Evolutionary conservation across 163 green algal genomes (phyloP), one percentile per base, ranked within the genome.

Genomic region (Chlorella variabilis): DNA sequence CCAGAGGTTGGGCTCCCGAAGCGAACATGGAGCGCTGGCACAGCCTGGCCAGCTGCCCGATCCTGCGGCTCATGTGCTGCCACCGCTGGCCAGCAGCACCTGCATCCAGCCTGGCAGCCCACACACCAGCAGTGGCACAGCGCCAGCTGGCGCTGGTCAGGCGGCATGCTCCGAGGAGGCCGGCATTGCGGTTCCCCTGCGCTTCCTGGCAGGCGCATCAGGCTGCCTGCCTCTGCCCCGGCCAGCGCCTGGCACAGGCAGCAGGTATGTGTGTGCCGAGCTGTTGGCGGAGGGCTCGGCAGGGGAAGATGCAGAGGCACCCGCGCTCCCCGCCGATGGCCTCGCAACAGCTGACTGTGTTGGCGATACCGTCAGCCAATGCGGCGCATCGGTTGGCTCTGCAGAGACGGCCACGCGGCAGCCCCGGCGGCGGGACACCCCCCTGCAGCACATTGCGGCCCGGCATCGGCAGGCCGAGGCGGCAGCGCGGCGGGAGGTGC

Each of bases 381-480:
- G 15, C 23, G 54, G 23, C 23, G 15, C 6, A 9, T 7, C 23
- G 11, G 11, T 39, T 31, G 51, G 45, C 45, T 17, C 34, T 17
- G 13, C 27, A 23, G n/a, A 9, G 13, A 25, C 34, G 34, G 7
- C 17, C 13, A 71, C 34, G 34, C 13, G 3, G 63, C 3, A 23
- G 23, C n/a, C 6, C 17, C 39, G 27, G 11, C 20, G 65, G 33
- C 15, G 59, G 1, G 59, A 81, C 75, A 79, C 76, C 33, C 76
- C 76, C 13, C 76, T 17, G 49, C 76, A 48, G 20, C 76, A 82
- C 34, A 58, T 76, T 68, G 76, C 45, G 0, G 63, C 76, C 1
- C 45, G 76, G 25, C 76, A 76, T 39, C 36, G 29, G 29, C 63
- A 82, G 49, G 76, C 51, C 11, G 76, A 75, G 48, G 76, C 42